Evolutionary conservation across 345 rosid species (phyloP), one percentile per base, ranked within the genome.

Genomic region (Gossypium ekmanianum): DNA sequence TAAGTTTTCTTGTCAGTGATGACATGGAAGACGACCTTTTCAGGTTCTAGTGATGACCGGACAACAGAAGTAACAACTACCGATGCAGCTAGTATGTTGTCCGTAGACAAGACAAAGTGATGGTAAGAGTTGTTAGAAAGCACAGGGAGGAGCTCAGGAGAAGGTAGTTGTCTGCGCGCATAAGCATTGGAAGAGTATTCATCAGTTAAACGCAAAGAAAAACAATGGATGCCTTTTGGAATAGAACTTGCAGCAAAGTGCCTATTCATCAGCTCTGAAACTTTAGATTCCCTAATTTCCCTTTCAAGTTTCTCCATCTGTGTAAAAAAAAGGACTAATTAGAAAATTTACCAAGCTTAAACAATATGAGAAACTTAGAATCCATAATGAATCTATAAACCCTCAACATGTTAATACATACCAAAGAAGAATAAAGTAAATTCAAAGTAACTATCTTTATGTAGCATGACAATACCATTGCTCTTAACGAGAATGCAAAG

Each of bases 1-100:
- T 89, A 96, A 17, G 99, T 96, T 86, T 93, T 96, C 92, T 96
- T 96, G 85, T 96, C 99, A 20, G 99, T 96, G 76, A 96, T 92
- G 80, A 96, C 79, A 76, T 96, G 99, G 77, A 96, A 93, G 71
- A 96, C 99, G 76, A 96, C 88, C 84, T 87, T 96, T 74, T 89
- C 97, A 29, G 99, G 99, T 74, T 84, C 83, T 78, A 85, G 72
- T 78, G 98, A 93, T 77, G 98, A 89, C 81, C 85, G 90, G 73
- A 92, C 85, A 61, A 97, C 75, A 75, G 99, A 96, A 78, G 88
- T 77, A 83, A 96, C 95, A 80, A 96, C 98, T 76, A 96, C 99
- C 68, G 99, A 93, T 77, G 98, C 98, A 75, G 99, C 99, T 87
- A 96, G 82, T 73, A 93, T 90, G 80, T 96, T 96, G 81, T 96